A percentile compares a stretch with the other conserved stretches of the same genome.
Conservation (phyloP, 768 basidiomycete species). For the Tricholomella constricta region DNA sequence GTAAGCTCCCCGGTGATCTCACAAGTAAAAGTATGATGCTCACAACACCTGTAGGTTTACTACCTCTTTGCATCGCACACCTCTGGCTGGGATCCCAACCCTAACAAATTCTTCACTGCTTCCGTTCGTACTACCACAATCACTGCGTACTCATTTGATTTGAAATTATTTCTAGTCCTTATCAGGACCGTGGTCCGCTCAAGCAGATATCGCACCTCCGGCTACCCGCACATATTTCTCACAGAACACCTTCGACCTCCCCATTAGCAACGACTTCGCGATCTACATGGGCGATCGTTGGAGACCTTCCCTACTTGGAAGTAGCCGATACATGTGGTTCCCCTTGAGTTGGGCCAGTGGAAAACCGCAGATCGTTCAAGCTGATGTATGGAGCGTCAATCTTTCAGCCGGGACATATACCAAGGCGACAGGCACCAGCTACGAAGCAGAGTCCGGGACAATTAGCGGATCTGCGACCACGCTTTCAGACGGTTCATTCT, state of each 20-base stretch:
- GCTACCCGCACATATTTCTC: constrained; percentile 59
- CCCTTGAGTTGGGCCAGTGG: constrained; percentile 59
- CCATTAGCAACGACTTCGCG: constrained; percentile 44
- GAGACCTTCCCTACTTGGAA: constrained; percentile 53
- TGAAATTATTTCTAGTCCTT: constrained; percentile 39
- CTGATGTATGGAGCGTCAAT: constrained; percentile 61
- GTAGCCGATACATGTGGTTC: constrained; percentile 63
- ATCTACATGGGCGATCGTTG: constrained; percentile 72
- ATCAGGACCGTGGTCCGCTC: constrained; percentile 55
- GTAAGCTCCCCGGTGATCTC: constrained; percentile 26
- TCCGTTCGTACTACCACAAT: constrained; percentile 37
- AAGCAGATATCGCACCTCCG: constrained; percentile 56
- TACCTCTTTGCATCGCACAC: constrained; percentile 64
- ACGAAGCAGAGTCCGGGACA: constrained; percentile 57
- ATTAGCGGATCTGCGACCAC: constrained; percentile 49
- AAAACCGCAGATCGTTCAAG: constrained; percentile 51
- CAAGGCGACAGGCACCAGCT: constrained; percentile 50
- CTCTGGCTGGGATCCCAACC: constrained; percentile 59
- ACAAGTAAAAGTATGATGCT: too few relatives aligned
- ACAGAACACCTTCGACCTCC: constrained; percentile 59
- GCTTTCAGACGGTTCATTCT: constrained; percentile 46
- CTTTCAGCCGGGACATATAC: constrained; percentile 51
- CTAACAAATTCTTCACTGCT: constrained; percentile 59
- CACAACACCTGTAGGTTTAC: constrained; percentile 52
- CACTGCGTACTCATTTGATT: not conserved